A percentile compares a stretch with the other conserved stretches of the same genome.
Evolutionary conservation across 1,284 basidiomycete genomes (phyloP).

Genomic region (Leucocoprinus gongylophorus): DNA sequence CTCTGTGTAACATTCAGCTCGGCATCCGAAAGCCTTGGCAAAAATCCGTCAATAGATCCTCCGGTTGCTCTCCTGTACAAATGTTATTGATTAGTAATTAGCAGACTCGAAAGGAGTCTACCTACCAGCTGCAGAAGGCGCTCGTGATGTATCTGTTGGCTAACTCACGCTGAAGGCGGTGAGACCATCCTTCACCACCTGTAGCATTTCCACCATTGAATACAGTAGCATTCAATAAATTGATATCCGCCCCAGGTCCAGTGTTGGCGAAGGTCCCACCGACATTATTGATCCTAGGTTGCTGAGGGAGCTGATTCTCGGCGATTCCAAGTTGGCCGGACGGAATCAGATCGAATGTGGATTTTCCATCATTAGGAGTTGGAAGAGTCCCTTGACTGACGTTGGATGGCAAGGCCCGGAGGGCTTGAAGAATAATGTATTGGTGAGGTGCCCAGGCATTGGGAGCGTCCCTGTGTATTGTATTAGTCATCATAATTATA

Average conservation of each 20-base stretch:
- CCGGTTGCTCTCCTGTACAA: constrained; percentile 65
- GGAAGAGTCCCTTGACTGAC: constrained; percentile 50
- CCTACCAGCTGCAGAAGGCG: constrained; percentile 83
- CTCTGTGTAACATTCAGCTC: constrained; percentile 75
- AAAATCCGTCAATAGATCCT: constrained; percentile 63
- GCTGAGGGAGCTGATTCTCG: constrained; percentile 61
- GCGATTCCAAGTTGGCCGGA: constrained; percentile 66
- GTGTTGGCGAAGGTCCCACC: constrained; percentile 43
- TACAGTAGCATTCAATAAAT: constrained; percentile 53
- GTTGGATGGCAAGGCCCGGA: constrained; percentile 65
- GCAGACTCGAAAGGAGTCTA: constrained; percentile 9
- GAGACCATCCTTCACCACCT: constrained; percentile 59
- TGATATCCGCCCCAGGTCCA: constrained; percentile 54
- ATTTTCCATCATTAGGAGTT: constrained; percentile 39
- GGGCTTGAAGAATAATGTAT: constrained; percentile 74
- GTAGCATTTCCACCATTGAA: constrained; percentile 66
- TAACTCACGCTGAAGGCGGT: constrained; percentile 59
- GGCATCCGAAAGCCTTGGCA: constrained; percentile 60
- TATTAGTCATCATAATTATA: not conserved
- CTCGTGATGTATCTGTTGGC: constrained; percentile 80
- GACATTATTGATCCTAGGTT: constrained; percentile 36
- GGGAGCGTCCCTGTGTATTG: constrained; percentile 53
- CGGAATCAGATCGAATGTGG: constrained; percentile 65
- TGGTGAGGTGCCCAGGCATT: constrained; percentile 86
- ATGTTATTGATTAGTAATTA: not conserved